Percentiles rank a stretch among this genome's conserved stretches.
These are phyloP conservation scores for Aspergillus coremiiformis DNA, from an alignment of 495 filamentous ascomycete genomes.

Conservation along the genomic window DNA sequence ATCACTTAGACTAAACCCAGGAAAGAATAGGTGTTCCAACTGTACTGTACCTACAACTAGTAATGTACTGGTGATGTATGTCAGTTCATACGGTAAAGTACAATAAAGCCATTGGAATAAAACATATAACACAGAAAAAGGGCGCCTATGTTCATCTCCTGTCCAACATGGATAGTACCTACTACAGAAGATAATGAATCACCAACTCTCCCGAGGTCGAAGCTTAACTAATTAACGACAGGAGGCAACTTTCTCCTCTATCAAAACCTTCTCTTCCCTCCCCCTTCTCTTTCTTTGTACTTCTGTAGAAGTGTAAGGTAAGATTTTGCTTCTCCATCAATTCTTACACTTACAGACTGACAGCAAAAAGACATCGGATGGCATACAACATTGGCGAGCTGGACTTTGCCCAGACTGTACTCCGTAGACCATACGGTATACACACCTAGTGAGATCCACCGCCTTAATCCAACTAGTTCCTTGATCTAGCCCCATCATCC, in stretches of 20 bases:
- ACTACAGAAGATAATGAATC: too few relatives aligned
- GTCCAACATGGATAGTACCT: too few relatives aligned
- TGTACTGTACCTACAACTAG: neutral
- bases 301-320: neutral
- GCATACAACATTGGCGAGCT: neutral
- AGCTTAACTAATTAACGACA: too few relatives aligned
- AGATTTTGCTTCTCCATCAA: neutral
- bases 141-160: too few relatives aligned
- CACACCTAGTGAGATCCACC: slow-evolving; percentile 3
- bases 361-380: neutral
- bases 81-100: neutral
- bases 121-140: neutral
- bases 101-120: neutral
- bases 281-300: neutral
- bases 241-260: neutral
- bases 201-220: too few relatives aligned
- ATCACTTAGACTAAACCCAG: neutral
- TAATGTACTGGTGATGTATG: neutral
- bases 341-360: slow-evolving; percentile 2
- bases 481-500: neutral
- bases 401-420: neutral
- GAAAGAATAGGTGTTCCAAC: neutral
- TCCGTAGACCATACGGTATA: neutral
- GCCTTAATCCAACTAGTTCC: slow-evolving; percentile 6
- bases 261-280: neutral